A percentile compares a stretch with the other conserved stretches of the same genome.
Evolutionary conservation across 768 basidiomycete species (phyloP).

Genomic region (Chalciporus sphaerocephalus): DNA sequence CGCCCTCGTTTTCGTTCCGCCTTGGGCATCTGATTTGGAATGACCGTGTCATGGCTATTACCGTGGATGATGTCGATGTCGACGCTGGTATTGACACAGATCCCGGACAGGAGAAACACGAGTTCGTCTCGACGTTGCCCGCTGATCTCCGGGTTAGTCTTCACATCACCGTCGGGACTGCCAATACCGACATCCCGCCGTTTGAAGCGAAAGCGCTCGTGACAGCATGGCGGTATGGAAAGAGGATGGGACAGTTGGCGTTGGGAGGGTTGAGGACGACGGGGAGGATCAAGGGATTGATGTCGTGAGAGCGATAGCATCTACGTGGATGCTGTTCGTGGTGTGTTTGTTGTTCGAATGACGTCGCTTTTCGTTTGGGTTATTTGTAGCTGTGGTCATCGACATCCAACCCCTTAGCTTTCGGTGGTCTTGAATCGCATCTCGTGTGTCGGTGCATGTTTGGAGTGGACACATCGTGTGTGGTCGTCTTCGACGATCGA

Average conservation of each 20-base stretch:
- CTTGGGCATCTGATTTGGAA: conserved; percentile 71
- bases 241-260: conserved; percentile 26
- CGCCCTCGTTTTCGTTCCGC: conserved; percentile 57
- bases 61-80: conserved; percentile 56
- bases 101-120: conserved; percentile 35
- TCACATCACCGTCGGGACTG: conserved; percentile 88
- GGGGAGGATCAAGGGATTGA: conserved; percentile 32
- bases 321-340: too few relatives aligned
- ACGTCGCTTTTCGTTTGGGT: too few relatives aligned
- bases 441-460: too few relatives aligned
- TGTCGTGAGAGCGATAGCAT: conserved; percentile 7
- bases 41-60: conserved; percentile 73
- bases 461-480: too few relatives aligned
- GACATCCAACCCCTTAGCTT: too few relatives aligned
- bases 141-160: conserved; percentile 46
- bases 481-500: too few relatives aligned
- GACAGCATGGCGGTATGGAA: conserved; percentile 43
- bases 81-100: conserved; percentile 28
- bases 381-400: too few relatives aligned
- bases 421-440: too few relatives aligned
- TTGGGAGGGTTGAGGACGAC: conserved; percentile 25
- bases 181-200: conserved; percentile 43
- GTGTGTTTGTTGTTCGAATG: too few relatives aligned
- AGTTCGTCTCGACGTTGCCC: conserved; percentile 47
- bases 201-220: conserved; percentile 73